These are phyloP conservation scores for Nicotiana benthamiana DNA, from an alignment of 257 asterid genomes.

Conservation along the genomic window DNA sequence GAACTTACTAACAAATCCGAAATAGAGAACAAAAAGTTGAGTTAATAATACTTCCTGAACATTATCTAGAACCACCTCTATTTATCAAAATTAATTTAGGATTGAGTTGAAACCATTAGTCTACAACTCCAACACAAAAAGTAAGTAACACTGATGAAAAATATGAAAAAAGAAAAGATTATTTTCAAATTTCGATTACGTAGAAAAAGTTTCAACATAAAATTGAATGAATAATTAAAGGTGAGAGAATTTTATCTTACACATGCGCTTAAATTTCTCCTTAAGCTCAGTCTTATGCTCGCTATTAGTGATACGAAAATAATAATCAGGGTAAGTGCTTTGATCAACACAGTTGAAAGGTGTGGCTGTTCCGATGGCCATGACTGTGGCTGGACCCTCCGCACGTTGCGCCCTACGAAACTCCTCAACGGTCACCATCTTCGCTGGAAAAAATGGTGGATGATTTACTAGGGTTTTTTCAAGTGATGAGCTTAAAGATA, in stretches of 20 bases:
- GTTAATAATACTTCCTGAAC: neutral
- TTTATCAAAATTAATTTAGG: neutral
- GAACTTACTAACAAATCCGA: neutral
- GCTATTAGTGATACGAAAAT: constrained; percentile 66
- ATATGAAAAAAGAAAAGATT: too few species aligned
- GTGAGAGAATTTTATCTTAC: constrained; percentile 17
- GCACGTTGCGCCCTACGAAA: constrained; percentile 59
- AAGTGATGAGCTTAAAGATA: neutral
- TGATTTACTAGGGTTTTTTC: neutral
- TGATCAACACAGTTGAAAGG: constrained; percentile 70
- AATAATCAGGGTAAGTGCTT: constrained; percentile 55
- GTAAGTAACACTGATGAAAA: too few species aligned
- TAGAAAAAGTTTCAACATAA: neutral
- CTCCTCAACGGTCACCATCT: constrained; percentile 65
- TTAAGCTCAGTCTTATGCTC: constrained; percentile 59
- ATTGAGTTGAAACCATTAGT: neutral
- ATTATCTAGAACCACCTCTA: neutral
- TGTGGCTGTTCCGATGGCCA: constrained; percentile 67
- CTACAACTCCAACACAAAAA: neutral
- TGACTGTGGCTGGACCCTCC: constrained; percentile 64
- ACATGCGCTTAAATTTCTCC: constrained; percentile 67
- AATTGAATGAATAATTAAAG: neutral
- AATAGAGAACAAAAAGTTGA: neutral
- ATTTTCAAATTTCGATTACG: too few species aligned
- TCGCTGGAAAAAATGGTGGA: neutral